Base-by-base conservation (phyloP, 441 rosid species). In the Populus hybrid region DNA sequence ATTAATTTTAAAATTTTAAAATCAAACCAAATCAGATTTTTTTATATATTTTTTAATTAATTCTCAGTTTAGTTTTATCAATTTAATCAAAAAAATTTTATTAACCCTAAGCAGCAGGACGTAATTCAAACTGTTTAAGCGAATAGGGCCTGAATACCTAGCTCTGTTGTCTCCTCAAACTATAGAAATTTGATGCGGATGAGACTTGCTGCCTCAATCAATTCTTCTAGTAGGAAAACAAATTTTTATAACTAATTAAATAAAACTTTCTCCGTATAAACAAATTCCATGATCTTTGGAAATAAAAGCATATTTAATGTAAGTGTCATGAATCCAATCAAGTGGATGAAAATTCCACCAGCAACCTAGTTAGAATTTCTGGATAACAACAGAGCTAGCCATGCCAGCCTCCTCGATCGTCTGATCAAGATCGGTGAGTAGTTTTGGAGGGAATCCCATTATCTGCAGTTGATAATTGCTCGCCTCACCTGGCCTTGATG, bases 401-500 rank as follows among this genome's bases (percentile, higher is more conserved):
- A 95, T 93, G 73, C 95, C 97, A 5, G 97, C 98, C 82, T 88
- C 86, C 83, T 90, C 91, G 69, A 95, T 86, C 36, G 95, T 92
- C 87, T 90, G 91, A 59, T 85, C 77, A 36, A 65, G 85, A 82
- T 93, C 94, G 10, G 85, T 76, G 32, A 94, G 94, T 53, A 86
- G 87, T 79, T 86, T 87, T 1, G 97, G 99, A 75, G 99, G 98
- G 75, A 95, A 95, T 26, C 98, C 99, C 98, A 93, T 92, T 50
- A 91, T 83, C 83, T 90, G 97, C 82, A 94, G 93, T 70, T 89
- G 97, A 82, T 93, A 94, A 79, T 84, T 85, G 65, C 87, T 72
- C 0, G 85, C 84, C 67, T 74, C 82, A 57, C 90, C 95, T 6
- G 95, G 93, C 26, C 95, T 86, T 67, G 97, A 90, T 8, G 97